Evolutionary conservation across 768 basidiomycete species (phyloP).

Genomic region (Lentinus tigrinus): DNA sequence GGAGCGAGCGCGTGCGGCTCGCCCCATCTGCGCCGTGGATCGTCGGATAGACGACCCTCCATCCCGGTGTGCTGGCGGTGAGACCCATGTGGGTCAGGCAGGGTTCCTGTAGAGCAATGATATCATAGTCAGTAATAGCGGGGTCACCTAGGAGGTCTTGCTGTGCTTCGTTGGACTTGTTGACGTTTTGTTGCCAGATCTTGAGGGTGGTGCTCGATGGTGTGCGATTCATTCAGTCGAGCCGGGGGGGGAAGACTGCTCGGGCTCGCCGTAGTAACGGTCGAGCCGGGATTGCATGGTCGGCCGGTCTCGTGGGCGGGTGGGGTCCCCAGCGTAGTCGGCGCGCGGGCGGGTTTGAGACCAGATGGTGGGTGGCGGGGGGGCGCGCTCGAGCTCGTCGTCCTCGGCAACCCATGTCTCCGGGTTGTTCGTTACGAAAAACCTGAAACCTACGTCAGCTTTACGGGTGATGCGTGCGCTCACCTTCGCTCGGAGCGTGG

Average conservation of each 20-base stretch:
- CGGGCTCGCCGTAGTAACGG: background rate
- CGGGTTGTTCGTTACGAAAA: slow-evolving; percentile 6
- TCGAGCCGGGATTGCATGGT: background rate
- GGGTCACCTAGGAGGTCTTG: slow-evolving; percentile 14
- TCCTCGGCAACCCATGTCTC: slow-evolving; percentile 10
- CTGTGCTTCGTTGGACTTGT: slow-evolving; percentile 25
- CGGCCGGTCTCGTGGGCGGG: background rate
- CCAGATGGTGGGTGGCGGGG: background rate
- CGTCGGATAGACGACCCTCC: slow-evolving; percentile 27
- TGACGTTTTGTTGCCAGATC: slow-evolving; percentile 30
- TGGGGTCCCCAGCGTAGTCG: background rate
- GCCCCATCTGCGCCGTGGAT: slow-evolving; percentile 6
- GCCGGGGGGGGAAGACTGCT: background rate
- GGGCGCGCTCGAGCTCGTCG: background rate
- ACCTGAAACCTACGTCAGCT: background rate
- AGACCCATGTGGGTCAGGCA: slow-evolving; percentile 24
- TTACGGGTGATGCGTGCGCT: background rate
- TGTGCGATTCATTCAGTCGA: background rate
- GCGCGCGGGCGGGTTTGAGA: background rate
- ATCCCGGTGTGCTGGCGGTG: slow-evolving; percentile 17
- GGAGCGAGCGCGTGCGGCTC: slow-evolving; percentile 4
- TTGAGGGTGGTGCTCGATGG: slow-evolving; percentile 1
- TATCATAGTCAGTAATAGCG: slow-evolving; percentile 24
- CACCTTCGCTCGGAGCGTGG: background rate
- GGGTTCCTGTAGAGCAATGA: slow-evolving; percentile 41